phyloP scores from a whole-genome alignment of 164 flowering plant species.

The Stephania yunnanensis region DNA sequence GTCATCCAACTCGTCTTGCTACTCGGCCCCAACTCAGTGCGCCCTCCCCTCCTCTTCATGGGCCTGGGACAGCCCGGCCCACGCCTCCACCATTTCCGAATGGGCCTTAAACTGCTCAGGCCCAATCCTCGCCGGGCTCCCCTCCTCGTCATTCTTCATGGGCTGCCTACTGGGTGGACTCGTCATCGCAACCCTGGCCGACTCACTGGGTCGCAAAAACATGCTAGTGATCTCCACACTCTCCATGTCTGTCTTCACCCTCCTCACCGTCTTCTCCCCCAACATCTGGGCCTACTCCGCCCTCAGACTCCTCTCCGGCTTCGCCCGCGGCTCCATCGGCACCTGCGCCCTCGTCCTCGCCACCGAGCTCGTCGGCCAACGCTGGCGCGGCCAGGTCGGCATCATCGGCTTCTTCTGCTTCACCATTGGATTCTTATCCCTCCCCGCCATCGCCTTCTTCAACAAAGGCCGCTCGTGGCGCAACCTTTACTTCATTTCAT shows the following conservation, averaged over 20 bases:
- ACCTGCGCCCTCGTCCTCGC: constrained; percentile 49
- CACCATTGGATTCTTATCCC: constrained; percentile 58
- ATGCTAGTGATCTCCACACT: constrained; percentile 46
- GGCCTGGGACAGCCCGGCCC: constrained; percentile 43
- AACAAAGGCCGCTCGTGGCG: constrained; percentile 46
- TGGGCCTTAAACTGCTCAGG: constrained; percentile 42
- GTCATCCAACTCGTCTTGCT: constrained; percentile 11
- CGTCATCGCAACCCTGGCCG: constrained; percentile 52
- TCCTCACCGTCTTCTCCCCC: constrained; percentile 31
- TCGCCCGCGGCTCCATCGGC: constrained; percentile 54
- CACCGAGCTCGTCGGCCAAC: constrained; percentile 53
- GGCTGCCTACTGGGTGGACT: constrained; percentile 65
- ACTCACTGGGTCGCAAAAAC: constrained; percentile 63
- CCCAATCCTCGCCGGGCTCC: constrained; percentile 46
- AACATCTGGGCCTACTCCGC: constrained; percentile 58
- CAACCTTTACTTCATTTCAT: constrained; percentile 42
- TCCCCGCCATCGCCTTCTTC: constrained; percentile 50
- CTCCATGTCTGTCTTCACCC: constrained; percentile 35
- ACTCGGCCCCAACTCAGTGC: constrained; percentile 25
- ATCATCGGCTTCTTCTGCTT: constrained; percentile 46
- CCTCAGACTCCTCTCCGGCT: constrained; percentile 45
- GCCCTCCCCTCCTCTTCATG: constrained; percentile 33
- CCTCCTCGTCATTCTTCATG: constrained; percentile 54
- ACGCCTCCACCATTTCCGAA: constrained; percentile 44
- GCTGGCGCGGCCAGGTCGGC: constrained; percentile 55